Base-by-base conservation (phyloP, 2,329 filamentous ascomycete species). In the Drechslerella dactyloides region DNA sequence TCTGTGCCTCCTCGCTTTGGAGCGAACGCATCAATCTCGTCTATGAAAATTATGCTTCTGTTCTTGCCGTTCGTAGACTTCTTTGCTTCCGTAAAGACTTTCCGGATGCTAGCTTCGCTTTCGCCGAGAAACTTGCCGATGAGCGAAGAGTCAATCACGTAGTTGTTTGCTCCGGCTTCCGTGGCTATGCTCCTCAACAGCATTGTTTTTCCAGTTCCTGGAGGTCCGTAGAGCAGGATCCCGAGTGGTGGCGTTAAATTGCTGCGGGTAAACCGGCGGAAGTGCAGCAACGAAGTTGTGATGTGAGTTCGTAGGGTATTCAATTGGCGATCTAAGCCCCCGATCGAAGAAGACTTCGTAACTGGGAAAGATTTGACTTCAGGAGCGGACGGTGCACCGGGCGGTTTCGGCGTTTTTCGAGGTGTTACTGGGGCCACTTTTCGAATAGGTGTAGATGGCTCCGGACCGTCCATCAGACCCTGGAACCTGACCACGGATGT, bases 121-220 rank as follows among this genome's bases (percentile, higher is more conserved):
- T 77, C 76, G 5, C 76, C 76, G 46, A 76, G 69, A 33, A 76
- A 77, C 62, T 77, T 77, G 1, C 75, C 76, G 27, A 77, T 64
- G 7, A 77, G 74, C 7, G 74, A 75, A 1, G 75, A 74, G 52
- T 74, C 74, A 19, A 77, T 69, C 6, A 74, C 66, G 61, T 74
- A 77, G 46, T 74, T 74, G 30, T 74, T 75, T 5, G 73, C 73
- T 1, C 69, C 57, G 7, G 76, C 69, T 50, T 76, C 76, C 1
- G 74, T 75, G n/a, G 76, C 75, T 19, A 76, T 74, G 21, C 75
- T 75, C 23, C 76, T 76, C 1, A 77, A 52, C 8, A 77, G 69
- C 55, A 77, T 74, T 1, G 75, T 76, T 65, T 77, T 77, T 15
- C 76, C 76, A 8, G 76, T 77, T n/a, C 76, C 76, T 0, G 76